These are phyloP conservation scores for Trametopsis cervina DNA, from an alignment of 768 basidiomycete genomes.

Conservation along the genomic window DNA sequence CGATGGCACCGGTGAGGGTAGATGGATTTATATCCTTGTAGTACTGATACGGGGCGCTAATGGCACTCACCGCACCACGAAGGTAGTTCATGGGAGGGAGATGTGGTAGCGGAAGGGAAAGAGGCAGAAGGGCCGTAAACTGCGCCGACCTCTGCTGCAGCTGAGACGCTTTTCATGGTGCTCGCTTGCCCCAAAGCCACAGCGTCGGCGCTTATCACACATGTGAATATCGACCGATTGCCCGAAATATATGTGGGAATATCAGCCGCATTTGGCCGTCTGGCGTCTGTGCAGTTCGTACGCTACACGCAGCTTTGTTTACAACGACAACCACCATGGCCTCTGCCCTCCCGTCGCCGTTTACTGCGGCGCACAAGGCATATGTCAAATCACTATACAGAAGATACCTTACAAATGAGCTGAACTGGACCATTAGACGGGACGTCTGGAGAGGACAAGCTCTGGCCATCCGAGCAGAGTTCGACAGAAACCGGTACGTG, in stretches of 20 bases:
- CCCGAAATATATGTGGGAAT: too few species aligned
- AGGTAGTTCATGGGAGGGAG: constrained; percentile 69
- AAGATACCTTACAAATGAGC: constrained; percentile 75
- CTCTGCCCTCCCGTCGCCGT: constrained; percentile 36
- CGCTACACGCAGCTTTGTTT: background rate
- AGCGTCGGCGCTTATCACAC: too few species aligned
- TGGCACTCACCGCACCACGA: constrained; percentile 78
- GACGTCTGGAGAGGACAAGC: constrained; percentile 85
- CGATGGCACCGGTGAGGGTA: constrained; percentile 96
- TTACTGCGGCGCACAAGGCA: constrained; percentile 68
- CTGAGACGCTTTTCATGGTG: background rate
- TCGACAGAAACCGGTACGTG: constrained; percentile 84
- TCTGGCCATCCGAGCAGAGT: constrained; percentile 82
- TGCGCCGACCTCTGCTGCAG: background rate
- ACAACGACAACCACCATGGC: constrained; percentile 37
- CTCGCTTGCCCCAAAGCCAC: background rate
- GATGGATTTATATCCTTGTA: constrained; percentile 93
- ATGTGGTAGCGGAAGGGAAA: constrained; percentile 1
- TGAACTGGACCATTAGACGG: constrained; percentile 86
- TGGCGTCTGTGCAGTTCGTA: background rate
- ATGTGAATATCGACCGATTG: background rate
- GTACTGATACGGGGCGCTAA: constrained; percentile 84
- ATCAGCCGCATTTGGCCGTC: background rate
- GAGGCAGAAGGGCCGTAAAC: background rate
- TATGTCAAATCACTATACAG: constrained; percentile 92